Conservation (phyloP, 257 asterid genomes). For the Gardenia jasminoides region DNA sequence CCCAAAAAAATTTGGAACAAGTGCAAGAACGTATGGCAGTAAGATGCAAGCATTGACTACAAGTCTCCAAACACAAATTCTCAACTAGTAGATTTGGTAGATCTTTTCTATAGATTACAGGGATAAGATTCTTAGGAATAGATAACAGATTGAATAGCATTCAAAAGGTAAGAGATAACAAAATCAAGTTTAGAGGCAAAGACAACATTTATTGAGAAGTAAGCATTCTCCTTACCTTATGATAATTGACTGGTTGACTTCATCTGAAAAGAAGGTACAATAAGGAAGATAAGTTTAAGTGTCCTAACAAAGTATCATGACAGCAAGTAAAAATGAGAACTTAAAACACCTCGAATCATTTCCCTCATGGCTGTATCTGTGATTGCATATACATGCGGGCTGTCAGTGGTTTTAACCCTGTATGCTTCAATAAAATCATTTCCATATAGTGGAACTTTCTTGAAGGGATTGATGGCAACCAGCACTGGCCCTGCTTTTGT, state of each 20-base stretch:
- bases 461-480: constrained; percentile 94
- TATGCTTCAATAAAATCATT: constrained; percentile 77
- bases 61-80: neutral
- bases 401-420: constrained; percentile 62
- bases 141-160: neutral
- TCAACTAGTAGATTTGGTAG: neutral
- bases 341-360: constrained; percentile 84
- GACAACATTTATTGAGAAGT: constrained; percentile 6
- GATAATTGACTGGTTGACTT: constrained; percentile 94
- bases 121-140: neutral
- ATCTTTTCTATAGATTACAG: neutral
- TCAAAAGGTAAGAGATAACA: neutral
- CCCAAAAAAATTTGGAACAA: neutral
- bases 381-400: constrained; percentile 95
- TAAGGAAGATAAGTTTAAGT: constrained; percentile 25
- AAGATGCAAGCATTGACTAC: neutral
- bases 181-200: constrained; percentile 6
- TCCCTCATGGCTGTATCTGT: constrained; percentile 95
- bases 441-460: constrained; percentile 78
- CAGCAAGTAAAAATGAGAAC: constrained; percentile 18
- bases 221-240: constrained; percentile 66
- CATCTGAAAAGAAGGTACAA: constrained; percentile 66
- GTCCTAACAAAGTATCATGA: constrained; percentile 13
- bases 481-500: constrained; percentile 99
- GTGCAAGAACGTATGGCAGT: neutral